These are phyloP conservation scores for Malassezia furfur DNA, from an alignment of 1,284 basidiomycete genomes.

Conservation along the genomic window DNA sequence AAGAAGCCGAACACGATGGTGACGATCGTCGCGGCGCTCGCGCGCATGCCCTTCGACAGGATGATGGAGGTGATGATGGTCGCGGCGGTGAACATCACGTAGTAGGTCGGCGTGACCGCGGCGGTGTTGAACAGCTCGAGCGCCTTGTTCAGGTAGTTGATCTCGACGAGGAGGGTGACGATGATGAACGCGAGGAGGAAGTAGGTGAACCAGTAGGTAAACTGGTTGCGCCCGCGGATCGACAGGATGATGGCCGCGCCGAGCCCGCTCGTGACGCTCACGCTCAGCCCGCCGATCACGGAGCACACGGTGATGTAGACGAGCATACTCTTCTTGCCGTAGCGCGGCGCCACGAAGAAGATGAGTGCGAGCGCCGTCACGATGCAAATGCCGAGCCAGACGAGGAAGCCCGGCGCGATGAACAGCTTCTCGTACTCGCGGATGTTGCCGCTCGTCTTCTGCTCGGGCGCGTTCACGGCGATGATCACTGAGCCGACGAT, in stretches of 20 bases:
- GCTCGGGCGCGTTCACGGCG: constrained; percentile 67
- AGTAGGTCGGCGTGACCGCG: constrained; percentile 70
- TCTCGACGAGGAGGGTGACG: constrained; percentile 73
- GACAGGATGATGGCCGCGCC: constrained; percentile 81
- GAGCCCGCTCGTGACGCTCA: constrained; percentile 88
- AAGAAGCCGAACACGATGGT: constrained; percentile 83
- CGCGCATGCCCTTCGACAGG: constrained; percentile 79
- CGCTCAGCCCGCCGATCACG: constrained; percentile 90
- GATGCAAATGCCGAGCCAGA: constrained; percentile 55
- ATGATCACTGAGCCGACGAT: constrained; percentile 66
- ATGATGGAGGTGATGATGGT: constrained; percentile 56
- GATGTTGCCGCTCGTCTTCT: constrained; percentile 72
- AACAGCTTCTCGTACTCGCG: constrained; percentile 69
- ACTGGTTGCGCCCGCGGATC: constrained; percentile 74
- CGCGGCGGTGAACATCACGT: constrained; percentile 72
- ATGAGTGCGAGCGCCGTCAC: constrained; percentile 30
- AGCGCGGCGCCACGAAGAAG: constrained; percentile 72
- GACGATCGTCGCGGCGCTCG: constrained; percentile 55
- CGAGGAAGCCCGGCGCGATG: constrained; percentile 74
- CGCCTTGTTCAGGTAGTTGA: constrained; percentile 92
- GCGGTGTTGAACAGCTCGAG: constrained; percentile 89
- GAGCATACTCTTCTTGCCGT: constrained; percentile 86
- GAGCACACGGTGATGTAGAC: constrained; percentile 72
- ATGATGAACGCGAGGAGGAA: constrained; percentile 68
- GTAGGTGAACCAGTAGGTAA: constrained; percentile 54